Evolutionary conservation across 2,329 filamentous ascomycete genomes (phyloP).

Genomic region (Cordyceps militaris): DNA sequence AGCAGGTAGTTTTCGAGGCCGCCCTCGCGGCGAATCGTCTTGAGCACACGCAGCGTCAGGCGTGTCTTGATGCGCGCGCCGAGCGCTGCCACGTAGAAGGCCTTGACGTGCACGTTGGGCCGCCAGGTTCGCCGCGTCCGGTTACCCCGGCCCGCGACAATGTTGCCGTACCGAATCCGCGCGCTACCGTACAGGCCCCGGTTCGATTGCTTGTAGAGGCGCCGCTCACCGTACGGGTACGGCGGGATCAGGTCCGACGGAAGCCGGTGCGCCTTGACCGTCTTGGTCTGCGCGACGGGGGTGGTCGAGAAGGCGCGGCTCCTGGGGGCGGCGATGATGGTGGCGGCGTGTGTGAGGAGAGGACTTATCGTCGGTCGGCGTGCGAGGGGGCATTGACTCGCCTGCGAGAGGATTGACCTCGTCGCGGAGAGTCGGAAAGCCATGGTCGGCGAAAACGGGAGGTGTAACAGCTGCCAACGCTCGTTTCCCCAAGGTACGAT

Average conservation of each 20-base stretch:
- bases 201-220: slow-evolving; percentile 74
- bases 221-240: slow-evolving; percentile 67
- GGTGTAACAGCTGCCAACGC: not conserved
- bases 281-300: slow-evolving; percentile 28
- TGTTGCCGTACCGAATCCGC: slow-evolving; percentile 74
- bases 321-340: not conserved
- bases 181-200: slow-evolving; percentile 62
- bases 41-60: slow-evolving; percentile 61
- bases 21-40: slow-evolving; percentile 75
- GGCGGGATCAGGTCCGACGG: slow-evolving; percentile 47
- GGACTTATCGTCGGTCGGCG: not conserved
- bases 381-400: not conserved
- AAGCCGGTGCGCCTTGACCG: slow-evolving; percentile 37
- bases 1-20: slow-evolving; percentile 89
- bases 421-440: slow-evolving; percentile 8
- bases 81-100: slow-evolving; percentile 58
- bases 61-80: slow-evolving; percentile 58
- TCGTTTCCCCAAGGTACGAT: not conserved
- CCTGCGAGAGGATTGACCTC: slow-evolving; percentile 8
- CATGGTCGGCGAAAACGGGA: slow-evolving; percentile 3
- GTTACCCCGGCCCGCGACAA: slow-evolving; percentile 61
- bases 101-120: slow-evolving; percentile 65
- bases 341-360: slow-evolving; percentile 5
- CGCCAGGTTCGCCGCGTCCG: slow-evolving; percentile 69
- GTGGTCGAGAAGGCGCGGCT: slow-evolving; percentile 33